Conservation (phyloP, 805 yeast species). For the Ogataea neopini region DNA sequence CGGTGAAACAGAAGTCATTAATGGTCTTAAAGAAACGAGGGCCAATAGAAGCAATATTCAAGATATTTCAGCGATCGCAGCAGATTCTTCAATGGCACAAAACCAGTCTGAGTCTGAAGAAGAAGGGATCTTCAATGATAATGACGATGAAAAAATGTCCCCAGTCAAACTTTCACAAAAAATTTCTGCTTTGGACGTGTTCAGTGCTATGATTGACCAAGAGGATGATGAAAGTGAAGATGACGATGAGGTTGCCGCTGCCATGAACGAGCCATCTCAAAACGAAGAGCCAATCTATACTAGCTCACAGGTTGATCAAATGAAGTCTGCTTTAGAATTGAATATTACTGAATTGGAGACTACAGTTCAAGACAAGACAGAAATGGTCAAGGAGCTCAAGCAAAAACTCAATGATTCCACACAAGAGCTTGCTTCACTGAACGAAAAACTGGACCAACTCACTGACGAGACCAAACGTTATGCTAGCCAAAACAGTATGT, state of each 20-base stretch:
- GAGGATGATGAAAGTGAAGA: conserved; percentile 23
- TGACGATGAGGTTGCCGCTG: conserved; percentile 8
- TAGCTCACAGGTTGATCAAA: conserved; percentile 22
- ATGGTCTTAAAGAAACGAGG: conserved; percentile 17
- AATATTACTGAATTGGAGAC: conserved; percentile 14
- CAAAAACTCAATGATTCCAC: conserved; percentile 10
- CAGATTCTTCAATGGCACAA: conserved; percentile 23
- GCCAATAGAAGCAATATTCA: conserved; percentile 14
- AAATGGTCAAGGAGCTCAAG: conserved; percentile 7
- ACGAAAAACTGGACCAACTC: conserved; percentile 7
- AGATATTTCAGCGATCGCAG: conserved; percentile 27
- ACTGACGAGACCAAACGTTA: conserved; percentile 18
- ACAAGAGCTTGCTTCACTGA: conserved; percentile 7
- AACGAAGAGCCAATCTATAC: conserved; percentile 21
- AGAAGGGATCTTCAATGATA: conserved; percentile 13
- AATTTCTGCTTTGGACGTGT: conserved; percentile 24
- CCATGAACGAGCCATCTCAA: conserved; percentile 18
- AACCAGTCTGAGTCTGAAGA: conserved; percentile 11
- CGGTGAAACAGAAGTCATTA: conserved; percentile 30
- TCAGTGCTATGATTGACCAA: conserved; percentile 23
- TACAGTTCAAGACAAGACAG: conserved; percentile 15
- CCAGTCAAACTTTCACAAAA: conserved; percentile 26
- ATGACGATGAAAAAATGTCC: conserved; percentile 26
- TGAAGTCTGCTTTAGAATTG: conserved; percentile 20
- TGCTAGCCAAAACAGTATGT: conserved; percentile 16